Base-by-base conservation (phyloP, 768 basidiomycete genomes). In the Amanita inopinata region DNA sequence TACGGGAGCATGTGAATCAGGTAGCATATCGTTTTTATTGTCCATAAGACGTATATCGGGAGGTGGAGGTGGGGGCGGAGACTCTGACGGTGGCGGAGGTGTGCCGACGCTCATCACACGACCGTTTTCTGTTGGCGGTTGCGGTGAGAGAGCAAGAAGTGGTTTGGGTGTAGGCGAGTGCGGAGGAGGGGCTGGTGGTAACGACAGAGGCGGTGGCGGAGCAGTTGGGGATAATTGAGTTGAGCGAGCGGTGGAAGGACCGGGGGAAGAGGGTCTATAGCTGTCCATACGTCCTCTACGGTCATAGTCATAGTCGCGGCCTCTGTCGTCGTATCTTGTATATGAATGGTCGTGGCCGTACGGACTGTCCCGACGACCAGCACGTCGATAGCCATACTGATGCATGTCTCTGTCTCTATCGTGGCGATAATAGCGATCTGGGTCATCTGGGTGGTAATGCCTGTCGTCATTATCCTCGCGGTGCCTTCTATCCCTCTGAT, bases 1-100 rank as follows among this genome's bases (percentile, higher is more conserved):
- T 3, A 71, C 61, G 2, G 62, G 49, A 2, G 56, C 44, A 48
- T 72, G 74, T 23, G 55, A 49, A 3, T 45, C 38, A 7, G 67
- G 67, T 0, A 71, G 59, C 4, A 54, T 56, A 9, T 50, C 51
- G 25, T 64, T 57, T 46, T 61, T 63, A n/a, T n/a, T n/a, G 22
- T 53, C 56, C 10, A 55, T 34, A 12, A 35, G 43, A 27, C 57
- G 56, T 8, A 32, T 28, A 17, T 59, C 59, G 3, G 61, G 59
- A 31, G 61, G 60, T 3, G 60, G 59, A 0, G 58, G 52, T 3
- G 58, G 60, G 4, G 61, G 59, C 5, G 60, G 57, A 0, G 56
- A 52, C 2, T 54, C 47, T 8, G 54, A 51, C 2, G 58, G 60
- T 14, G 56, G 60, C 12, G 57, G 53, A 1, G 56, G 60, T 25